Evolutionary conservation across 352 stramenopile genomes (phyloP).

Genomic region (Phytopythium mirpurense): DNA sequence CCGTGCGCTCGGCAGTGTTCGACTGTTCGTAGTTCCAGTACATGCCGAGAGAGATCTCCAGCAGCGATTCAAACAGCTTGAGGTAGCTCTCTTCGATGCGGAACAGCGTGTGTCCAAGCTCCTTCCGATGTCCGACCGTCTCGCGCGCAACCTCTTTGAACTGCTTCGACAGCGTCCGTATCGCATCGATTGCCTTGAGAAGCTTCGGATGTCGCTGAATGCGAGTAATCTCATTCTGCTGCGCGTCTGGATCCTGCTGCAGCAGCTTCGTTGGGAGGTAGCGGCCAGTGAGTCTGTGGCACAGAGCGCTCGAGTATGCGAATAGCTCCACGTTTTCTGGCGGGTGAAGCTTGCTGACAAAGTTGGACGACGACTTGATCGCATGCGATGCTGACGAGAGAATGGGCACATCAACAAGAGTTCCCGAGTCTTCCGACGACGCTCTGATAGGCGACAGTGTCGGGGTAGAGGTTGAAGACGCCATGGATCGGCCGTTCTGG

Average conservation of each 20-base stretch:
- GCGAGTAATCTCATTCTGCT: slow-evolving; percentile 49
- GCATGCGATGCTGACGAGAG: neutral
- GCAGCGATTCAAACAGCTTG: slow-evolving; percentile 69
- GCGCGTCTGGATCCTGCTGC: slow-evolving; percentile 32
- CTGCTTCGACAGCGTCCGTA: slow-evolving; percentile 50
- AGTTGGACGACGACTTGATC: slow-evolving; percentile 13
- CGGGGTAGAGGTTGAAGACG: neutral
- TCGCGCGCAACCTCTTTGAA: slow-evolving; percentile 63
- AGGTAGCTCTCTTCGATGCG: slow-evolving; percentile 73
- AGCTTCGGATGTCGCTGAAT: slow-evolving; percentile 60
- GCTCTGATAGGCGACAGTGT: slow-evolving; percentile 1
- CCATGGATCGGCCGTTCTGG: neutral
- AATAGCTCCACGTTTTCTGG: slow-evolving; percentile 69
- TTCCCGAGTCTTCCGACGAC: neutral
- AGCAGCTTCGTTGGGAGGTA: slow-evolving; percentile 48
- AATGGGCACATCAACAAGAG: neutral
- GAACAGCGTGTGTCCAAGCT: slow-evolving; percentile 57
- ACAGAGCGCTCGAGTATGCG: slow-evolving; percentile 57
- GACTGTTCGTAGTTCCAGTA: slow-evolving; percentile 70
- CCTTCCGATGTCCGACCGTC: slow-evolving; percentile 57
- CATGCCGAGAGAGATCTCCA: slow-evolving; percentile 64
- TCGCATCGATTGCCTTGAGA: slow-evolving; percentile 38
- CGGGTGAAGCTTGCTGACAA: slow-evolving; percentile 28
- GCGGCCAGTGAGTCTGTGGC: slow-evolving; percentile 52
- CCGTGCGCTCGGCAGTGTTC: slow-evolving; percentile 33